Conservation (phyloP, 495 filamentous ascomycete species). For the Articulospora tetracladia region DNA sequence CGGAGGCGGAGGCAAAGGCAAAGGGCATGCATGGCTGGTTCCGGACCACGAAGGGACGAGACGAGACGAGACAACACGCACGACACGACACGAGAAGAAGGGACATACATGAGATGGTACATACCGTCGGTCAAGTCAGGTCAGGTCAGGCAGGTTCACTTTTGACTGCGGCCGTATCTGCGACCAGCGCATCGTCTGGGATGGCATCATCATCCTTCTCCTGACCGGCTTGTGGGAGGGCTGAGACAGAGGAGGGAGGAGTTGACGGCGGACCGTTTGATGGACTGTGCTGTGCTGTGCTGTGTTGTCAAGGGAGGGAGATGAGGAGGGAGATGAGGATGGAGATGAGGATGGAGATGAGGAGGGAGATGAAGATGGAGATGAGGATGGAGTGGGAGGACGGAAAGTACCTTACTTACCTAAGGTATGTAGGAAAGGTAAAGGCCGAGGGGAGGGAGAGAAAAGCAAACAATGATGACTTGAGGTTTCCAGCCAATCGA, state of each 20-base stretch:
- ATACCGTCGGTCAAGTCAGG: not conserved
- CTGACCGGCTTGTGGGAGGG: not conserved
- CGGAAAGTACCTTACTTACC: no score
- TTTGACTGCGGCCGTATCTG: conserved; percentile 9
- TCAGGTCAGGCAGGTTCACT: no score
- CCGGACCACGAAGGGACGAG: no score
- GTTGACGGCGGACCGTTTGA: conserved; percentile 14
- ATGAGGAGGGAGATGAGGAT: not conserved
- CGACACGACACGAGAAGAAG: no score
- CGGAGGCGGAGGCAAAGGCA: no score
- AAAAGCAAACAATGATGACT: no score
- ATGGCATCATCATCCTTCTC: not conserved
- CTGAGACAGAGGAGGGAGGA: conserved; percentile 1
- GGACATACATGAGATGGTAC: not conserved
- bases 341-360: not conserved
- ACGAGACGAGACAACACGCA: no score
- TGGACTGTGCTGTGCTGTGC: no score
- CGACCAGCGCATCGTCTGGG: conserved; percentile 19
- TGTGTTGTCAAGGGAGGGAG: not conserved
- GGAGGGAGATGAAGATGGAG: not conserved
- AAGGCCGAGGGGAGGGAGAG: no score
- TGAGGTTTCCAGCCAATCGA: not conserved
- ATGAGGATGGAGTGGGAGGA: no score
- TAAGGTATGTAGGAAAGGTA: no score
- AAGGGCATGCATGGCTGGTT: no score